phyloP scores from a whole-genome alignment of 306 rosid genomes.

The Quercus suber region DNA sequence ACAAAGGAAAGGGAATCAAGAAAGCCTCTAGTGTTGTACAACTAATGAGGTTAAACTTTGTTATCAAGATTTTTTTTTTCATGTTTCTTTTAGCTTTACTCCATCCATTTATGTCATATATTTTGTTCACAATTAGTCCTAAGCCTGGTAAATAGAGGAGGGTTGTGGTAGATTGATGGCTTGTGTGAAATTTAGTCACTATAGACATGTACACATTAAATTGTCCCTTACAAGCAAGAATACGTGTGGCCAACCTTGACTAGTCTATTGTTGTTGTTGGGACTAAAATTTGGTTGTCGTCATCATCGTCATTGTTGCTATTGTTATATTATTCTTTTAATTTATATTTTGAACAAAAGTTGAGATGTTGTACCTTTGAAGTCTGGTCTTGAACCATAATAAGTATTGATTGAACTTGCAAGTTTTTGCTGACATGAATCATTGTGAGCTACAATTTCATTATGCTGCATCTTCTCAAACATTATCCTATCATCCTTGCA shows the following conservation, averaged over 20 bases:
- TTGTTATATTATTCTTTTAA: no score
- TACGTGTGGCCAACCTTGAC: no score
- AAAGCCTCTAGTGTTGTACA: neutral
- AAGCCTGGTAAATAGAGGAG: no score
- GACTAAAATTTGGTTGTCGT: no score
- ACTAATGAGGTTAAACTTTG: neutral
- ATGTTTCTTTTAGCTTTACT: neutral
- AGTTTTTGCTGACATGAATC: slow-evolving; percentile 21
- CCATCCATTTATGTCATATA: no score
- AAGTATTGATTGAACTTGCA: slow-evolving; percentile 31
- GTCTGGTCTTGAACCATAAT: slow-evolving; percentile 78
- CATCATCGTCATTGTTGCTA: no score
- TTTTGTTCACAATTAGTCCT: no score
- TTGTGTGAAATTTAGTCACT: no score
- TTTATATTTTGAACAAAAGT: neutral
- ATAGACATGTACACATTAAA: no score
- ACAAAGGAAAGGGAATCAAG: neutral
- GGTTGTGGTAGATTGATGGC: no score
- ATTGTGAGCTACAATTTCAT: slow-evolving; percentile 21
- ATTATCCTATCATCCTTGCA: slow-evolving; percentile 5
- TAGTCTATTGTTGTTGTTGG: no score
- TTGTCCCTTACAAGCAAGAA: no score
- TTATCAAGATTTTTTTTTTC: neutral
- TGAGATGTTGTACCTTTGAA: slow-evolving; percentile 54
- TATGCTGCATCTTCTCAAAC: slow-evolving; percentile 1